A percentile compares a stretch with the other conserved stretches of the same genome.
phyloP scores from a whole-genome alignment of 345 rosid genomes.

The Erysimum cheiranthoides region DNA sequence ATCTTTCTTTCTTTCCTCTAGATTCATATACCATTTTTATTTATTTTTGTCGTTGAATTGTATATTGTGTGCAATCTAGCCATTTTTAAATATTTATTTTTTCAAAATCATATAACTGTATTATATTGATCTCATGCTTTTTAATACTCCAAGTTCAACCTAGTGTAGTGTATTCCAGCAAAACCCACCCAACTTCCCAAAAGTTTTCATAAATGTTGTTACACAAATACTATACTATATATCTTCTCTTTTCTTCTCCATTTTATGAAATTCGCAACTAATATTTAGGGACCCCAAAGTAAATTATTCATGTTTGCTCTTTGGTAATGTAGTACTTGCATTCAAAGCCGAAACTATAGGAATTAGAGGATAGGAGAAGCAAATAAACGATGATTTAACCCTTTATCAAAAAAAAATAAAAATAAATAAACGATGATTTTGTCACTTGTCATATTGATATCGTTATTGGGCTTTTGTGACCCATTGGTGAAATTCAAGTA shows the following conservation, averaged over 20 bases:
- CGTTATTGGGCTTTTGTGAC: background rate
- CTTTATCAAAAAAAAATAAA: too few relatives aligned
- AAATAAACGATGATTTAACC: background rate
- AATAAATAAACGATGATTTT: background rate
- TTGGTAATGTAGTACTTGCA: constrained; percentile 7
- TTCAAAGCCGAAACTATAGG: background rate
- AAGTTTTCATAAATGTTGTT: constrained; percentile 13
- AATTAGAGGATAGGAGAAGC: background rate
- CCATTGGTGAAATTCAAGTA: background rate
- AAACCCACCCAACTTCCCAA: constrained; percentile 25
- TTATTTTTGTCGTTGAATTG: background rate
- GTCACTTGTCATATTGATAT: background rate
- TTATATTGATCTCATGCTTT: constrained; percentile 9
- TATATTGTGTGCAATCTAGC: constrained; percentile 5
- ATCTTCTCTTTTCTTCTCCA: background rate
- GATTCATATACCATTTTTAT: background rate
- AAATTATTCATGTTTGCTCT: background rate
- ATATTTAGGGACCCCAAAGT: background rate
- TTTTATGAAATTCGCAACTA: background rate
- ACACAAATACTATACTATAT: background rate
- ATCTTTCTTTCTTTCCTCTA: background rate
- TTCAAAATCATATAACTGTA: background rate
- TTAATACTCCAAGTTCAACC: constrained; percentile 4
- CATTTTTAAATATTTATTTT: background rate
- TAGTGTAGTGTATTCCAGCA: constrained; percentile 38